Base-by-base conservation (phyloP, 208 protist genomes). In the Trichomonas vaginalis region DNA sequence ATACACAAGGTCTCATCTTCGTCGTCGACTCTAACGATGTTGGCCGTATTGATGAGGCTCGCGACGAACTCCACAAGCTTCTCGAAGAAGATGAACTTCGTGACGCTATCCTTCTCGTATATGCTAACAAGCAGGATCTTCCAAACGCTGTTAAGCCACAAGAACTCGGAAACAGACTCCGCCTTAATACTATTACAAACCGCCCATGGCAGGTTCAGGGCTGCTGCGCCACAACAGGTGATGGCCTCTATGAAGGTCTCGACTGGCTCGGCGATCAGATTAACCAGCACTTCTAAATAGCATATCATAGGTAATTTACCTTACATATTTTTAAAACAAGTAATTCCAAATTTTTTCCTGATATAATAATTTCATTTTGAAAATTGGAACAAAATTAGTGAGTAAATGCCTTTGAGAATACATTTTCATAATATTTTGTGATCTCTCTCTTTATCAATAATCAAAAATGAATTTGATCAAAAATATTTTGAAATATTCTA, bases 51-150 rank as follows among this genome's bases (percentile, higher is more conserved):
- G 97, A 96, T 14, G 83, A 82, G 23, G 96, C 96, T 14, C 80
- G 79, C 37, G 97, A 97, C 45, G 97, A 97, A 86, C 86, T 97
- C 90, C 97, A 98, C 88, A 98, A 98, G 96, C 98, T 99, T 97
- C 96, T 99, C 27, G 96, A 97, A 12, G 98, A 99, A 96, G 98
- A 99, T 95, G 98, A 99, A 96, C 98, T 99, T 21, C 97, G 98
- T 95, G 98, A 99, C 95, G 98, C 98, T 12, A 96, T 98, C 10
- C 96, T 99, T 17, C 98, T 99, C 8, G 98, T 99, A 10, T 99
- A 99, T 95, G 99, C 99, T n/a, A 99, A 99, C 98, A 99, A 99
- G 97, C 98, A 99, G 97, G 99, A 99, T 97, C 96, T 99, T 49
- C 98, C 99, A 47, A 99, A 99, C 97, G 98, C 99, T 23, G 99